Percentiles rank a stretch among this genome's conserved stretches.
Conservation (phyloP, 164 flowering plant genomes). For the Pachysandra terminalis region DNA sequence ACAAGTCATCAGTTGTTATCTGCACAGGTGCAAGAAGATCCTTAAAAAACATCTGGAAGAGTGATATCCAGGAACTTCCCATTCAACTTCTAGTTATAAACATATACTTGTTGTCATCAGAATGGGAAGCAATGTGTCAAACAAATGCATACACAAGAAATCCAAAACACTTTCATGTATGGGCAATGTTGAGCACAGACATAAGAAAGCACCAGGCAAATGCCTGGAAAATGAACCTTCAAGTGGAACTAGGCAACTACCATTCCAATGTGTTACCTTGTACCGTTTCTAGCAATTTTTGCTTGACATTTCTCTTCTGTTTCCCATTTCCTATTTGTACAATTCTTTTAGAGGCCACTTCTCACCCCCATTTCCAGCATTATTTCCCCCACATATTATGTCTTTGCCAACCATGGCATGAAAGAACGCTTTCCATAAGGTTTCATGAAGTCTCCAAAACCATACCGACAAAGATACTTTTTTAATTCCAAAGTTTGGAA, state of each 20-base stretch:
- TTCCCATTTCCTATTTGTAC: not conserved
- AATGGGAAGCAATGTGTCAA: not conserved
- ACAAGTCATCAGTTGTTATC: slow-evolving; percentile 92
- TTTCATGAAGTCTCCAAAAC: not conserved
- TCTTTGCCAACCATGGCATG: not conserved
- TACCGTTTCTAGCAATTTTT: not conserved
- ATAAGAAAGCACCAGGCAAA: not conserved
- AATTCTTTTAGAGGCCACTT: not conserved
- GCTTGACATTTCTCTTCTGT: not conserved
- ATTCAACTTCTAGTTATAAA: too few relatives aligned
- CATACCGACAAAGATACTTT: not conserved
- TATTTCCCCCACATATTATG: not conserved
- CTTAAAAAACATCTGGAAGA: not conserved
- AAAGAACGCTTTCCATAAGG: not conserved
- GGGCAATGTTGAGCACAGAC: not conserved
- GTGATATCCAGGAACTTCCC: not conserved
- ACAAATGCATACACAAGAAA: not conserved
- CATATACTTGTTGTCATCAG: too few relatives aligned
- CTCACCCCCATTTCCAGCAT: not conserved
- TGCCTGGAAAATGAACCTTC: not conserved
- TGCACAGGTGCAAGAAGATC: slow-evolving; percentile 22
- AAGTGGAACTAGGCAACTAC: too few relatives aligned
- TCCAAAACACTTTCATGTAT: not conserved
- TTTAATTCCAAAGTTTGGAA: not conserved
- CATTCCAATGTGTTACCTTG: not conserved